Percentiles rank a stretch among this genome's conserved stretches.
Evolutionary conservation across 2,329 filamentous ascomycete species (phyloP).

Genomic region (Talaromyces albobiverticillius): DNA sequence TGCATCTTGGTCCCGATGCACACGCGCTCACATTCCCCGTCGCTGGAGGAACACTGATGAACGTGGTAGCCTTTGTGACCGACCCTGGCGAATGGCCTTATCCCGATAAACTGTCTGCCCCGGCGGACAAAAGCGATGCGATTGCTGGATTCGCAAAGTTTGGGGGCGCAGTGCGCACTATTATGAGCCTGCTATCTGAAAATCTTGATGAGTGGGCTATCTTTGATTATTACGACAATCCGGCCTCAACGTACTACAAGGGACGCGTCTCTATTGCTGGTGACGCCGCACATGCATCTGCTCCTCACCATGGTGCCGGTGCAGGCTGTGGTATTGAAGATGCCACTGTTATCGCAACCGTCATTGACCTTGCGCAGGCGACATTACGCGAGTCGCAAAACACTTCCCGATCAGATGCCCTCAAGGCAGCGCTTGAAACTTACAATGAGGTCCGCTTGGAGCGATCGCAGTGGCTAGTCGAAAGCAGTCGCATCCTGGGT

Average conservation of each 20-base stretch:
- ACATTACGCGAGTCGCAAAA: neutral
- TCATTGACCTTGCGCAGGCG: slow-evolving; percentile 43
- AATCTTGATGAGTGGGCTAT: slow-evolving; percentile 31
- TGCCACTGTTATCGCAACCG: slow-evolving; percentile 34
- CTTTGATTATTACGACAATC: slow-evolving; percentile 29
- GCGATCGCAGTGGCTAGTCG: slow-evolving; percentile 50
- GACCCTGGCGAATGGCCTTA: slow-evolving; percentile 5
- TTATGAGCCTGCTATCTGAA: slow-evolving; percentile 6
- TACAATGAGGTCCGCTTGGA: slow-evolving; percentile 52
- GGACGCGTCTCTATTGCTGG: slow-evolving; percentile 32
- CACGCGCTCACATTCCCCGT: slow-evolving; percentile 64
- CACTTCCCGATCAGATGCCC: neutral
- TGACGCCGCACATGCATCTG: slow-evolving; percentile 39
- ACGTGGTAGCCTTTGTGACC: slow-evolving; percentile 13
- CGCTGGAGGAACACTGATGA: slow-evolving; percentile 20
- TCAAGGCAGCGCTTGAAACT: slow-evolving; percentile 44
- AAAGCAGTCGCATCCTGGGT: slow-evolving; percentile 48
- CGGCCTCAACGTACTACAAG: slow-evolving; percentile 27
- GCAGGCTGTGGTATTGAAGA: slow-evolving; percentile 38
- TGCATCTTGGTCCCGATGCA: slow-evolving; percentile 57
- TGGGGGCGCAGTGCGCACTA: slow-evolving; percentile 34
- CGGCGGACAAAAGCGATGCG: slow-evolving; percentile 41
- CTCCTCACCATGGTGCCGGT: slow-evolving; percentile 37
- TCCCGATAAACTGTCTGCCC: slow-evolving; percentile 15
- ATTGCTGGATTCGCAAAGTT: slow-evolving; percentile 41